Evolutionary conservation across 148 eudicot species (phyloP).

Genomic region (Arbutus unedo): DNA sequence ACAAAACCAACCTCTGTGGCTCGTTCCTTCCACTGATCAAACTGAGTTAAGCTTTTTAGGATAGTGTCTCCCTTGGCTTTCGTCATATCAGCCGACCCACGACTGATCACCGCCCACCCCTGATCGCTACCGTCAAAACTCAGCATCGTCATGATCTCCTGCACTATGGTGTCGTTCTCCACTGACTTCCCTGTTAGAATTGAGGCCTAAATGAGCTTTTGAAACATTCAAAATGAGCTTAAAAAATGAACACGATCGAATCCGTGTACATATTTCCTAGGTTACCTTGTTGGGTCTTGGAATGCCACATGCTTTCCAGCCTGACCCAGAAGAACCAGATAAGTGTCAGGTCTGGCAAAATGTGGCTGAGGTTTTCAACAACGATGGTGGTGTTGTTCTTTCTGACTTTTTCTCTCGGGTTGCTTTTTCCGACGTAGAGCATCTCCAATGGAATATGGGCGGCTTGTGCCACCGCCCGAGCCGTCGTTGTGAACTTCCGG

Average conservation of each 20-base stretch:
- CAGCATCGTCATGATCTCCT: conserved; percentile 40
- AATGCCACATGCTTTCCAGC: conserved; percentile 85
- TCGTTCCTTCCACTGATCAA: conserved; percentile 45
- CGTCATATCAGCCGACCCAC: conserved; percentile 50
- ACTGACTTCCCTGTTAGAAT: background rate
- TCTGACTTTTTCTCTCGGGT: conserved; percentile 46
- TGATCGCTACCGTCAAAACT: conserved; percentile 70
- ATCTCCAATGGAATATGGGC: conserved; percentile 50
- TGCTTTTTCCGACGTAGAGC: conserved; percentile 72
- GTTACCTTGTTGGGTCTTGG: conserved; percentile 59
- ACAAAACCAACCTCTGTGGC: conserved; percentile 48
- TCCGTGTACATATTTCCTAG: too few species aligned
- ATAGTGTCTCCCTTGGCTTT: conserved; percentile 48
- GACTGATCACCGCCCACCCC: conserved; percentile 75
- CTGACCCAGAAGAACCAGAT: conserved; percentile 87
- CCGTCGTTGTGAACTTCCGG: conserved; percentile 36
- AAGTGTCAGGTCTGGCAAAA: conserved; percentile 41
- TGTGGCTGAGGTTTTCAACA: conserved; percentile 37
- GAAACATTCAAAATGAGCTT: background rate
- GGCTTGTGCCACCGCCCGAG: conserved; percentile 13
- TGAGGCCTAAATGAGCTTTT: background rate
- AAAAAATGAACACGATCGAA: too few species aligned
- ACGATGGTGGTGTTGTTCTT: conserved; percentile 29
- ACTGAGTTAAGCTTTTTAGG: conserved; percentile 34
- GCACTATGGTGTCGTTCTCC: conserved; percentile 48